Evolutionary conservation across 2,329 filamentous ascomycete species (phyloP).

Genomic region (Herpotrichia juniperi): DNA sequence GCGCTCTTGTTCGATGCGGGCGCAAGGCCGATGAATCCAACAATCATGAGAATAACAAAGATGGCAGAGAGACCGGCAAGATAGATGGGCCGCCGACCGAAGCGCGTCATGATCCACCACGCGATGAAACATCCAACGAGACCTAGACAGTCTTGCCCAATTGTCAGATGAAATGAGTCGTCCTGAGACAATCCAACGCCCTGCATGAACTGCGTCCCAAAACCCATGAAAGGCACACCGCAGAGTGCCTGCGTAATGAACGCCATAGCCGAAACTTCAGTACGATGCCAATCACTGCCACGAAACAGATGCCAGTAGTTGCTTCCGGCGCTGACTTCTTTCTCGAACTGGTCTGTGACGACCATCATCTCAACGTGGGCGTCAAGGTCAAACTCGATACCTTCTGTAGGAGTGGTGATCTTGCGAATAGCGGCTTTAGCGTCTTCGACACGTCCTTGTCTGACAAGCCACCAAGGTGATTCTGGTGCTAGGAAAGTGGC

Average conservation of each 20-base stretch:
- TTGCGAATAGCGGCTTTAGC: slow-evolving; percentile 56
- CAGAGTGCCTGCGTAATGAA: slow-evolving; percentile 67
- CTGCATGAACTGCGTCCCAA: slow-evolving; percentile 63
- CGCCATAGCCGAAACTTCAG: slow-evolving; percentile 61
- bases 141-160: slow-evolving; percentile 63
- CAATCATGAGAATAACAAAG: slow-evolving; percentile 74
- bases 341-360: slow-evolving; percentile 62
- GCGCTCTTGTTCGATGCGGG: slow-evolving; percentile 67
- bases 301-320: slow-evolving; percentile 59
- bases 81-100: slow-evolving; percentile 77
- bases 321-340: slow-evolving; percentile 51
- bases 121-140: slow-evolving; percentile 75
- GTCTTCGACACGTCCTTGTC: slow-evolving; percentile 50
- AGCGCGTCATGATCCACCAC: slow-evolving; percentile 78
- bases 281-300: slow-evolving; percentile 61
- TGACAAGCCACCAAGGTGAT: slow-evolving; percentile 58
- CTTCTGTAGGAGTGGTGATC: slow-evolving; percentile 47
- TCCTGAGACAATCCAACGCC: slow-evolving; percentile 46
- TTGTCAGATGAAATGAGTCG: slow-evolving; percentile 43
- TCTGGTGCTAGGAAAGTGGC: slow-evolving; percentile 58
- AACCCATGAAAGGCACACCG: slow-evolving; percentile 67
- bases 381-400: slow-evolving; percentile 61
- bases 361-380: slow-evolving; percentile 72
- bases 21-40: slow-evolving; percentile 69
- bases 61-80: slow-evolving; percentile 67